These are phyloP conservation scores for Aspergillus sparsus DNA, from an alignment of 495 filamentous ascomycete species.

Conservation along the genomic window DNA sequence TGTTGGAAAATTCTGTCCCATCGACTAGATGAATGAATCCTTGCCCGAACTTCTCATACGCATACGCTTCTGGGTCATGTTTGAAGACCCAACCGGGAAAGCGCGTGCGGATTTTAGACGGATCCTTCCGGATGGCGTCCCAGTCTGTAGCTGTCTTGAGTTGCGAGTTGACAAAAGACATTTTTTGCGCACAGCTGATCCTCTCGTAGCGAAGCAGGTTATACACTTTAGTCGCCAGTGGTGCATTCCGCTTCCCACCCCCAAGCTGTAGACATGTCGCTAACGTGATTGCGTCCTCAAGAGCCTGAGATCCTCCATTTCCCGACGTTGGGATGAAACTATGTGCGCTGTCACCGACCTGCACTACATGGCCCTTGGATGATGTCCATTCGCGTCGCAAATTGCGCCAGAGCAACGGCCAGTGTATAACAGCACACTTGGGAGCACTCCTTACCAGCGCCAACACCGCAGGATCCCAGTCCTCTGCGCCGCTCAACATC, in stretches of 20 bases:
- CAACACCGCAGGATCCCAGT: conserved; percentile 65
- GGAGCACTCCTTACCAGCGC: conserved; percentile 62
- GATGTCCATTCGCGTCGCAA: conserved; percentile 67
- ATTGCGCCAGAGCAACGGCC: conserved; percentile 72
- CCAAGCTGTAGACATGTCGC: conserved; percentile 59
- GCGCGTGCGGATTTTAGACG: conserved; percentile 1
- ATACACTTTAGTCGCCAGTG: conserved; percentile 49
- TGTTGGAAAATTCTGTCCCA: conserved; percentile 32
- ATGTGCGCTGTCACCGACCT: conserved; percentile 72
- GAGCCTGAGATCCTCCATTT: conserved; percentile 71
- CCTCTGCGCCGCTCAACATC: conserved; percentile 21
- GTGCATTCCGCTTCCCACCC: conserved; percentile 49
- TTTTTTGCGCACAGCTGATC: conserved; percentile 5
- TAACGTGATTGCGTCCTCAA: conserved; percentile 70
- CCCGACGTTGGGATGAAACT: conserved; percentile 71
- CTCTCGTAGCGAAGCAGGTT: conserved; percentile 26
- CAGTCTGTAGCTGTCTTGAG: conserved; percentile 11
- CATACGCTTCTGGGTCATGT: conserved; percentile 64
- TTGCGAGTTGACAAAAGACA: conserved; percentile 10
- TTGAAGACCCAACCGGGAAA: conserved; percentile 52
- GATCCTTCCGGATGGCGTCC: conserved; percentile 10
- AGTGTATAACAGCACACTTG: conserved; percentile 60
- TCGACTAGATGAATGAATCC: conserved; percentile 35
- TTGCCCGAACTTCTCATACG: conserved; percentile 54
- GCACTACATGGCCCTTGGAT: conserved; percentile 55